Evolutionary conservation across 2,329 filamentous ascomycete species (phyloP), one percentile per base, ranked within the genome.

Genomic region (Colletotrichum incanum): DNA sequence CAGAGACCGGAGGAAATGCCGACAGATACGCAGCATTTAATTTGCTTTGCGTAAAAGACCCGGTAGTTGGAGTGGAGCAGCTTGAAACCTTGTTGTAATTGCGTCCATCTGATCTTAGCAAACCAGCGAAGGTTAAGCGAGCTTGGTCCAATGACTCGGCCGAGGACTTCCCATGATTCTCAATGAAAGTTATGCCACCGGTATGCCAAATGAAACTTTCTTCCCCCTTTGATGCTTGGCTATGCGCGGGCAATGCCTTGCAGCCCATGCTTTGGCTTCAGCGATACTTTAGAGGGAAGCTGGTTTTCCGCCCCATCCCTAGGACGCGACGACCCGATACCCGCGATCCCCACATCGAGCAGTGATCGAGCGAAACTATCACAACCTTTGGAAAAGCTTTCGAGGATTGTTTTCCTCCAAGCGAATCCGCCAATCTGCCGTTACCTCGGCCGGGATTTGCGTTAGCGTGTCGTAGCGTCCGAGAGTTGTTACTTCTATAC

Each of bases 81-180:
- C 23, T 8, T 14, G 20, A 63, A 63, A 41, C n/a, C 47, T 41
- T 41, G 49, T 52, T 52, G 43, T 39, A 14, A 34, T 18, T 52
- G 14, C 37, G n/a, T 66, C 45, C 67, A 47, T 70, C 43, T 26
- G 61, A 66, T 59, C 34, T 56, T 26, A 26, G 28, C n/a, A 34
- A 14, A 20, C 43, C 31, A 16, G 31, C 16, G n/a, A n/a, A 37
- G 37, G 16, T 37, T 26, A 43, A 11, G 37, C 41, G 43, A 69
- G 60, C 41, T 23, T 37, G 41, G 39, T 20, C 67, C 41, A 60
- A 67, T 61, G 55, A 43, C 67, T 71, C 67, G 47, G 34, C 41
- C 23, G 34, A 16, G 31, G 37, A 23, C 28, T 28, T 11, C 16
- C n/a, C 31, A 37, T 9, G 5, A 23, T 5, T 20, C 43, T 12